Percentiles rank a stretch among this genome's conserved stretches.
Evolutionary conservation across 805 yeast species (phyloP).

Genomic region (Ogataea haglerorum): DNA sequence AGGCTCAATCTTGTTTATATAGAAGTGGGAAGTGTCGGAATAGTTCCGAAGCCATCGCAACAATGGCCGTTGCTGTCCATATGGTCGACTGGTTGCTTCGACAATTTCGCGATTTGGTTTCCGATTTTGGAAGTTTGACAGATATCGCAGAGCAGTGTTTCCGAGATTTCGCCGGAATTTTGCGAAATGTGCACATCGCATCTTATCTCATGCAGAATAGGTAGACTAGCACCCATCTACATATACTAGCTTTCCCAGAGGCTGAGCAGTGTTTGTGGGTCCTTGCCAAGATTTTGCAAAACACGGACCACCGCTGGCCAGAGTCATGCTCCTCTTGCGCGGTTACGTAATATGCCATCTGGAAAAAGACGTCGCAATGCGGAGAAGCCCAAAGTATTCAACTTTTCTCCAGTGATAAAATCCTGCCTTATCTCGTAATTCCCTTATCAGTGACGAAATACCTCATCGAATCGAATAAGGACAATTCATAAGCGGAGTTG

Average conservation of each 20-base stretch:
- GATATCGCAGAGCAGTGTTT: not conserved
- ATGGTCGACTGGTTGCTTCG: not conserved
- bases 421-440: too few species aligned
- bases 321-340: not conserved
- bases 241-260: not conserved
- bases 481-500: too few species aligned
- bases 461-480: not conserved
- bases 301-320: not conserved
- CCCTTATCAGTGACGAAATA: not conserved
- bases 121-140: conserved; percentile 2
- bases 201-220: not conserved
- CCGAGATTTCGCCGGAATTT: not conserved
- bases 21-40: not conserved
- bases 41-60: not conserved
- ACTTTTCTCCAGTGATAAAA: too few species aligned
- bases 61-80: not conserved
- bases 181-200: not conserved
- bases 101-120: not conserved
- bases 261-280: too few species aligned
- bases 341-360: not conserved
- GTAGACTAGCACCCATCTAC: not conserved
- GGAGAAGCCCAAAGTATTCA: not conserved
- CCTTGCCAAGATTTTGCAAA: not conserved
- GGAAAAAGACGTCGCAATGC: not conserved
- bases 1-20: not conserved